These are phyloP conservation scores for Trifolium fragiferum DNA, from an alignment of 306 rosid genomes.

Conservation along the genomic window DNA sequence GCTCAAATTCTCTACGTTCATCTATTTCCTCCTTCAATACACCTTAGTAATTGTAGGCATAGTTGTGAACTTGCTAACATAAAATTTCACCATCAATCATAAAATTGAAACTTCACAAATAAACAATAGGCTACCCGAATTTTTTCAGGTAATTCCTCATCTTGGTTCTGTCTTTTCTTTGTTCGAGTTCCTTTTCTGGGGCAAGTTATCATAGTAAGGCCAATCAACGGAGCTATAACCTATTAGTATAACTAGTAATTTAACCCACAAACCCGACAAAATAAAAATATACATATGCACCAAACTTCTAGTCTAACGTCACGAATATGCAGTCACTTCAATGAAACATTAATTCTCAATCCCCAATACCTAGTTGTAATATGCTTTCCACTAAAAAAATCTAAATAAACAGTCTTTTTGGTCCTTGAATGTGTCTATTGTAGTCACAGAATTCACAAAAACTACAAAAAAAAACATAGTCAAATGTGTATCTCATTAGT, in stretches of 20 bases:
- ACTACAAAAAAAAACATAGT: no score
- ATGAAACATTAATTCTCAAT: not conserved
- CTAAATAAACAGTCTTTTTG: not conserved
- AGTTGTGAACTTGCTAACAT: not conserved
- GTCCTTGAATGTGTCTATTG: not conserved
- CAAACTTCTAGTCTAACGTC: conserved; percentile 14
- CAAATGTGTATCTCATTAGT: no score
- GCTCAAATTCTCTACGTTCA: not conserved
- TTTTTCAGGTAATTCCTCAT: not conserved
- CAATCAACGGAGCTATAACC: not conserved
- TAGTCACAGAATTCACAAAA: not conserved
- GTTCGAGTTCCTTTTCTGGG: not conserved
- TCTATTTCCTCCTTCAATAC: not conserved
- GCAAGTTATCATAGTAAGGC: not conserved
- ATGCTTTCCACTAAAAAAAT: not conserved
- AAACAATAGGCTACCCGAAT: not conserved
- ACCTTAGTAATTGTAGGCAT: not conserved
- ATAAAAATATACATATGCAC: not conserved
- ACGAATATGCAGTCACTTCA: not conserved
- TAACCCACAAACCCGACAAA: not conserved
- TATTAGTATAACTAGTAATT: conserved; percentile 14
- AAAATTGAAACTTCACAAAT: conserved; percentile 2
- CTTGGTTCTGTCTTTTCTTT: not conserved
- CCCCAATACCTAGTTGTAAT: not conserved
- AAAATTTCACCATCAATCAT: conserved; percentile 14